phyloP scores from a whole-genome alignment of 176 grass and related monocot genomes.

The Carex parvula region DNA sequence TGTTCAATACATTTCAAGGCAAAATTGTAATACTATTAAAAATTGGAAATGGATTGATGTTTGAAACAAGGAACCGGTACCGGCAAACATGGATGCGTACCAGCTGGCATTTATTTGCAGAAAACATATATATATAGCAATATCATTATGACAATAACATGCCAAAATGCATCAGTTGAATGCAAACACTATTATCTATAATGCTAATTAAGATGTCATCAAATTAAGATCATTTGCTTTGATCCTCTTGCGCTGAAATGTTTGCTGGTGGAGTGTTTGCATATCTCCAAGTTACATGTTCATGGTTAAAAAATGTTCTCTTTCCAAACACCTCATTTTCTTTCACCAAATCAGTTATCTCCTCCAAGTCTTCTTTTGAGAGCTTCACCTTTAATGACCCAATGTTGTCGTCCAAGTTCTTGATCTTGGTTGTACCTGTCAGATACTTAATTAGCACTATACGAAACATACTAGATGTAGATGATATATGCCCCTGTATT shows the following conservation, averaged over 20 bases:
- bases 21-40: background rate
- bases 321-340: constrained; percentile 55
- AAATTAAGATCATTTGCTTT: background rate
- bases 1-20: background rate
- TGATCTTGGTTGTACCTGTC: constrained; percentile 67
- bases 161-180: background rate
- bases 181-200: background rate
- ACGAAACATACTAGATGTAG: background rate
- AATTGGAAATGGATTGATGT: background rate
- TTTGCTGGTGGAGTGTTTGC: constrained; percentile 46
- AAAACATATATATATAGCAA: background rate
- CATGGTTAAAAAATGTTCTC: constrained; percentile 39
- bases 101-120: background rate
- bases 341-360: constrained; percentile 45
- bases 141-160: background rate
- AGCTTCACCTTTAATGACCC: constrained; percentile 56
- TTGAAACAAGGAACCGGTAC: background rate
- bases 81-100: background rate
- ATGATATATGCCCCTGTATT: background rate
- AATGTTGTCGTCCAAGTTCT: constrained; percentile 70
- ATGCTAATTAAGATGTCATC: background rate
- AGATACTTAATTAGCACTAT: constrained; percentile 15
- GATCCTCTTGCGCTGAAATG: background rate
- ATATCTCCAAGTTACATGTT: constrained; percentile 38
- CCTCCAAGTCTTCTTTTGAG: constrained; percentile 51